Evolutionary conservation across 2,329 filamentous ascomycete species (phyloP).

Genomic region (Aquanectria penicillioides): DNA sequence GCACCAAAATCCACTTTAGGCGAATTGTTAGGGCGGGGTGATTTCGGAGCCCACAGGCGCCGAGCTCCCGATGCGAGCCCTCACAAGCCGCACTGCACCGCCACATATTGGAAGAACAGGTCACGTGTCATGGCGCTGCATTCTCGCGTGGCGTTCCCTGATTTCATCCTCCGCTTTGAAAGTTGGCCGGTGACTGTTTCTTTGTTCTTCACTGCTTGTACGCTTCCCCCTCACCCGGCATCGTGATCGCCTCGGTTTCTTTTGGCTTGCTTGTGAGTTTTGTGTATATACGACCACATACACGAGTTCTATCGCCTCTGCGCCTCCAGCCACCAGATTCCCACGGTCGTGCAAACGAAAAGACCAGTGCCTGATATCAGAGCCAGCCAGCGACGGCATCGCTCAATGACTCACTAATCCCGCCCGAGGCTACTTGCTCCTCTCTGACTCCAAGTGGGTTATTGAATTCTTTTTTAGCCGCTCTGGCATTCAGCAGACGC

Average conservation of each 20-base stretch:
- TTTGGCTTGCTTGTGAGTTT: slow-evolving; percentile 33
- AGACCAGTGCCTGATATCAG: slow-evolving; percentile 20
- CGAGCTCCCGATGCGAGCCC: neutral
- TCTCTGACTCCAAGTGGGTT: slow-evolving; percentile 32
- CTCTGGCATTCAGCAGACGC: slow-evolving; percentile 30
- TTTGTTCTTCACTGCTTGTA: slow-evolving; percentile 37
- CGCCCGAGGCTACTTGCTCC: slow-evolving; percentile 33
- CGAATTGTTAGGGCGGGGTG: slow-evolving; percentile 35
- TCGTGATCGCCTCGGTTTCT: slow-evolving; percentile 37
- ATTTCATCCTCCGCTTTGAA: slow-evolving; percentile 39
- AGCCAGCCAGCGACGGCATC: slow-evolving; percentile 21
- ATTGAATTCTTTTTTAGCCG: slow-evolving; percentile 15
- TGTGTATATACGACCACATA: slow-evolving; percentile 33
- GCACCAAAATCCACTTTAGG: slow-evolving; percentile 38
- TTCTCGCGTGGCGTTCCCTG: slow-evolving; percentile 38
- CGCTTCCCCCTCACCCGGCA: slow-evolving; percentile 32
- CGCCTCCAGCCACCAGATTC: slow-evolving; percentile 33
- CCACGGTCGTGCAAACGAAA: slow-evolving; percentile 29
- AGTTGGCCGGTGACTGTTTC: slow-evolving; percentile 40
- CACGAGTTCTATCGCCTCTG: slow-evolving; percentile 33
- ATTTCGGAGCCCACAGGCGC: slow-evolving; percentile 27
- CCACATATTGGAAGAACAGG: slow-evolving; percentile 28
- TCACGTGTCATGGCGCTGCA: slow-evolving; percentile 33
- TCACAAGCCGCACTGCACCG: too few relatives aligned
- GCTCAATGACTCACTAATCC: slow-evolving; percentile 43